Percentiles rank a stretch among this genome's conserved stretches.
These are phyloP conservation scores for Warburgia ugandensis DNA, from an alignment of 164 flowering plant species.

Conservation along the genomic window DNA sequence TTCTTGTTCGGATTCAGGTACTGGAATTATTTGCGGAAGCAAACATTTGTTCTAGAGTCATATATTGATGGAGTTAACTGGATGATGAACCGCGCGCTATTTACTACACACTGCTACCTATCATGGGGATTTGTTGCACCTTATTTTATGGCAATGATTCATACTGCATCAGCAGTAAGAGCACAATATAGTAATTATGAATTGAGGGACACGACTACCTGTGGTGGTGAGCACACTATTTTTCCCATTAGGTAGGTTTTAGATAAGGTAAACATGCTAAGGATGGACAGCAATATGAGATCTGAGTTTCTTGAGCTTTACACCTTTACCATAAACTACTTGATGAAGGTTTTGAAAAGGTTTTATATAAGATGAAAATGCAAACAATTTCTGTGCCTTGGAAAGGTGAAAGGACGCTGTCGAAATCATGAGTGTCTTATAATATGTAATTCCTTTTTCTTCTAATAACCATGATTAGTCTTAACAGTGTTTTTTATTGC, in stretches of 20 bases:
- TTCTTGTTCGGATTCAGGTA: conserved; percentile 44
- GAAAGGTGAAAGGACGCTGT: too few relatives aligned
- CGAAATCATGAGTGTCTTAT: background rate
- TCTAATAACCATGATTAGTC: background rate
- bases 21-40: conserved; percentile 98
- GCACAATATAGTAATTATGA: conserved; percentile 28
- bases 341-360: background rate
- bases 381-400: too few relatives aligned
- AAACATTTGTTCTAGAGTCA: conserved; percentile 94
- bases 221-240: conserved; percentile 53
- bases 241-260: conserved; percentile 24
- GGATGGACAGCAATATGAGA: background rate
- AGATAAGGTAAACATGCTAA: conserved; percentile 5
- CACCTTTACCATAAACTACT: too few relatives aligned
- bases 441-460: background rate
- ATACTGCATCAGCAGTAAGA: conserved; percentile 61
- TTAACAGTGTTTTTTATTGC: background rate
- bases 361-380: background rate
- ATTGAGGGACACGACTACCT: conserved; percentile 30
- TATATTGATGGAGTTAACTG: conserved; percentile 64
- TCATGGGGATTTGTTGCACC: conserved; percentile 99
- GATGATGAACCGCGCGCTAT: conserved; percentile 88
- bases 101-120: conserved; percentile 76
- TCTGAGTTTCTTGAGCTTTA: background rate
- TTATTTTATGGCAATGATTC: conserved; percentile 61